Percentiles rank a stretch among this genome's conserved stretches.
phyloP scores from a whole-genome alignment of 345 rosid species.

The Carallia brachiata region DNA sequence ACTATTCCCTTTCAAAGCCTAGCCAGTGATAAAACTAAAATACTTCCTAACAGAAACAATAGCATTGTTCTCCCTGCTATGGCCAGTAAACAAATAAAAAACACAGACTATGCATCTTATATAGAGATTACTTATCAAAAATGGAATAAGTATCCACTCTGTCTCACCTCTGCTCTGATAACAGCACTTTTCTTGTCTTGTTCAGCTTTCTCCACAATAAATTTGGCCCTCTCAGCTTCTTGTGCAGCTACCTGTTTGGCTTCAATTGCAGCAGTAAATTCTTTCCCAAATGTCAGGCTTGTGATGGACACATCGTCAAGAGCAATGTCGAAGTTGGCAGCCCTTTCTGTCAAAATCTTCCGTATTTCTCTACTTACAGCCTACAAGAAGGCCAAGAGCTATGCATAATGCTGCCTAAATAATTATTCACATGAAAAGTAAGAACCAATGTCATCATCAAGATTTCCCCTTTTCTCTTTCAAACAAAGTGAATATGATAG shows the following conservation, averaged over 20 bases:
- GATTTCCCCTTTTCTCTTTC: not conserved
- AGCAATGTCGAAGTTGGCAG: constrained; percentile 63
- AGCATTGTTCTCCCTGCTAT: not conserved
- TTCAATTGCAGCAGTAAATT: constrained; percentile 94
- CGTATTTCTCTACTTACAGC: constrained; percentile 83
- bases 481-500: not conserved
- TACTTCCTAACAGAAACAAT: not conserved
- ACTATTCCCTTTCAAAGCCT: not conserved
- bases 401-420: not conserved
- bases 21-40: not conserved
- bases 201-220: constrained; percentile 91
- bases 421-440: not conserved
- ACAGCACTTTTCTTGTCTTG: constrained; percentile 91
- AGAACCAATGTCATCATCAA: not conserved
- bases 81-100: constrained; percentile 1
- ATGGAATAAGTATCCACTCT: not conserved
- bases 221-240: constrained; percentile 94
- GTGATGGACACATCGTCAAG: constrained; percentile 93
- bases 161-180: constrained; percentile 80
- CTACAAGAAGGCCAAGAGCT: constrained; percentile 23
- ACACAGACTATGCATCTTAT: not conserved
- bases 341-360: constrained; percentile 82
- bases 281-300: constrained; percentile 79
- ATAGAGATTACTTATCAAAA: not conserved
- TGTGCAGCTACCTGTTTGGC: constrained; percentile 96